phyloP scores from a whole-genome alignment of 1,139 yeast species.

The Pichia sp. region DNA sequence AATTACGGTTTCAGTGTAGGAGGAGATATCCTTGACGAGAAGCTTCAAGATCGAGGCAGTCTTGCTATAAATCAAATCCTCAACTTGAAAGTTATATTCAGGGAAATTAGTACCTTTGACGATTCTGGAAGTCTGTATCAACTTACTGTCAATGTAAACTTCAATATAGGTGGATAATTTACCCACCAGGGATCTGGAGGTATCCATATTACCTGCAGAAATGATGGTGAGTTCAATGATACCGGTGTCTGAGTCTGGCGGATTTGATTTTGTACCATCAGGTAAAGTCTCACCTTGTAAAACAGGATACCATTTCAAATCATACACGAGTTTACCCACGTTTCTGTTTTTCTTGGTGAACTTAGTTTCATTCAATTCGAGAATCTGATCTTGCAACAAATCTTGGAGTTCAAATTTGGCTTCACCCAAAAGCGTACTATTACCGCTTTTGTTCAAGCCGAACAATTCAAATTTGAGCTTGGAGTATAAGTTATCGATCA shows the following conservation, averaged over 20 bases:
- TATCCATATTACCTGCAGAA: conserved; percentile 68
- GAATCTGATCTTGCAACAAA: conserved; percentile 50
- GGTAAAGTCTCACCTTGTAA: conserved; percentile 39
- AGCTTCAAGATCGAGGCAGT: conserved; percentile 51
- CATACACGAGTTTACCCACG: conserved; percentile 58
- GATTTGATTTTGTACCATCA: conserved; percentile 49
- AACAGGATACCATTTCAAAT: conserved; percentile 61
- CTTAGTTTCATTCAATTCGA: conserved; percentile 28
- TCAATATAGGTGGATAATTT: conserved; percentile 69
- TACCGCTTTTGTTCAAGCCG: conserved; percentile 49
- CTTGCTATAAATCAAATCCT: conserved; percentile 57
- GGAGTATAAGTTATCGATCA: conserved; percentile 56
- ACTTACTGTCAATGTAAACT: conserved; percentile 48
- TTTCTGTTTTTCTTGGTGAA: conserved; percentile 44
- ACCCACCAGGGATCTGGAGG: conserved; percentile 61
- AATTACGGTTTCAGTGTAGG: conserved; percentile 43
- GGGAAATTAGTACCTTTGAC: conserved; percentile 68
- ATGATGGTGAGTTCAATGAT: conserved; percentile 66
- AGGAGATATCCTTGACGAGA: conserved; percentile 51
- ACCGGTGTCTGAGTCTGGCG: conserved; percentile 63
- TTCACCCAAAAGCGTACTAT: conserved; percentile 54
- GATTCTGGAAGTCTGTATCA: conserved; percentile 54
- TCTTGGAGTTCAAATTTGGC: conserved; percentile 54
- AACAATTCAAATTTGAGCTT: conserved; percentile 52
- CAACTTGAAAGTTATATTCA: conserved; percentile 61